These are phyloP conservation scores for Euphorbia corollata DNA, from an alignment of 441 rosid species.

Conservation along the genomic window DNA sequence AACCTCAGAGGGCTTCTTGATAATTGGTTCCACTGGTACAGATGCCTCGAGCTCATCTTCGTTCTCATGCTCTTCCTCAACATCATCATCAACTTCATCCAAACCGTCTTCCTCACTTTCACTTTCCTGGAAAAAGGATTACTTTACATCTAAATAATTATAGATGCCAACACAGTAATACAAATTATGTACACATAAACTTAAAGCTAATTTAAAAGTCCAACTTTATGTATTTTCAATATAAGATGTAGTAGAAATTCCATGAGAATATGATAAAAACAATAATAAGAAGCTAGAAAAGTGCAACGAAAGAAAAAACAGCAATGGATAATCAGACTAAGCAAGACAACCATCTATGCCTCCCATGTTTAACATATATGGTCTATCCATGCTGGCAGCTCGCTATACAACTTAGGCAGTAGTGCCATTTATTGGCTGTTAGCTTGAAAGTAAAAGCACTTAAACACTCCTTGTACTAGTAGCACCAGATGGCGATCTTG, in stretches of 20 bases:
- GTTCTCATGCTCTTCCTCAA: slow-evolving; percentile 62
- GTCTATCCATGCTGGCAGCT: no score
- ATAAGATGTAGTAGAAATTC: background rate
- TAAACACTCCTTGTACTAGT: background rate
- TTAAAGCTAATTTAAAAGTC: background rate
- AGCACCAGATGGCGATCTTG: background rate
- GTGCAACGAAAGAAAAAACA: background rate
- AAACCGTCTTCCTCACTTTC: slow-evolving; percentile 25
- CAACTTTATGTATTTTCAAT: background rate
- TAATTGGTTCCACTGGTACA: slow-evolving; percentile 23
- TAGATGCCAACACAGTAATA: background rate
- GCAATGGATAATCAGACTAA: background rate
- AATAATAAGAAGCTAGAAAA: background rate
- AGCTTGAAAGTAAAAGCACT: background rate
- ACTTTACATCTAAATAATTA: background rate
- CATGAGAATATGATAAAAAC: background rate
- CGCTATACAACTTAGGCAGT: no score
- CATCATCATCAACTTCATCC: slow-evolving; percentile 73
- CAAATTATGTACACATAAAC: background rate
- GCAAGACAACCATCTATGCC: background rate
- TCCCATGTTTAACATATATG: background rate
- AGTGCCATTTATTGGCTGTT: background rate
- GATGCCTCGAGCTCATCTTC: slow-evolving; percentile 31
- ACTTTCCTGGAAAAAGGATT: slow-evolving; percentile 38
- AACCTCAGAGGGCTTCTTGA: slow-evolving; percentile 32